Conservation (phyloP, 1,284 basidiomycete genomes). For the Gomphus sp. region DNA sequence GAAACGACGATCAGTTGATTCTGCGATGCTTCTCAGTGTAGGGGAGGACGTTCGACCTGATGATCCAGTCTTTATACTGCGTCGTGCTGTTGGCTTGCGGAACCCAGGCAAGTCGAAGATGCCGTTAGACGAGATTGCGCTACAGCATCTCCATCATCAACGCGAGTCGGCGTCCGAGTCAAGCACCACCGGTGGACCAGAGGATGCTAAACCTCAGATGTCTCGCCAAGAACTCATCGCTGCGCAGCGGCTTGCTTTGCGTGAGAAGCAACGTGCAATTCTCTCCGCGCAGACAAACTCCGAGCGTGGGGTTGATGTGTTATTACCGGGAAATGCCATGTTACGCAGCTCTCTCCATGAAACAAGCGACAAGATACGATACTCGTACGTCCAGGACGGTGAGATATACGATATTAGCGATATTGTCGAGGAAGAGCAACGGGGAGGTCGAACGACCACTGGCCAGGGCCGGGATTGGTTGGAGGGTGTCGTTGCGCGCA, state of each 20-base stretch:
- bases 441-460: constrained; percentile 25
- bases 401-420: constrained; percentile 88
- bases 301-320: constrained; percentile 78
- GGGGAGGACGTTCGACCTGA: constrained; percentile 70
- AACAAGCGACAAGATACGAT: constrained; percentile 66
- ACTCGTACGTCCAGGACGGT: constrained; percentile 87
- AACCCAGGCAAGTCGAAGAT: constrained; percentile 50
- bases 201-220: constrained; percentile 33
- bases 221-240: constrained; percentile 85
- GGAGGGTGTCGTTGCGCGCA: constrained; percentile 41
- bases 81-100: constrained; percentile 65
- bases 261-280: constrained; percentile 81
- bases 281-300: constrained; percentile 78
- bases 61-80: constrained; percentile 86
- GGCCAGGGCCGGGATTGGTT: constrained; percentile 49
- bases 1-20: constrained; percentile 86
- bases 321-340: constrained; percentile 74
- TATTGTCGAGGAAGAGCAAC: constrained; percentile 82
- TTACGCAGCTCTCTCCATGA: constrained; percentile 73
- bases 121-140: constrained; percentile 68
- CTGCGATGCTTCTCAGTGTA: constrained; percentile 56
- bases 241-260: constrained; percentile 77
- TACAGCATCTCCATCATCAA: constrained; percentile 54
- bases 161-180: constrained; percentile 31
- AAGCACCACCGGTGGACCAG: constrained; percentile 14